These are phyloP conservation scores for Smallanthus sonchifolius DNA, from an alignment of 129 eudicot genomes.

Conservation along the genomic window DNA sequence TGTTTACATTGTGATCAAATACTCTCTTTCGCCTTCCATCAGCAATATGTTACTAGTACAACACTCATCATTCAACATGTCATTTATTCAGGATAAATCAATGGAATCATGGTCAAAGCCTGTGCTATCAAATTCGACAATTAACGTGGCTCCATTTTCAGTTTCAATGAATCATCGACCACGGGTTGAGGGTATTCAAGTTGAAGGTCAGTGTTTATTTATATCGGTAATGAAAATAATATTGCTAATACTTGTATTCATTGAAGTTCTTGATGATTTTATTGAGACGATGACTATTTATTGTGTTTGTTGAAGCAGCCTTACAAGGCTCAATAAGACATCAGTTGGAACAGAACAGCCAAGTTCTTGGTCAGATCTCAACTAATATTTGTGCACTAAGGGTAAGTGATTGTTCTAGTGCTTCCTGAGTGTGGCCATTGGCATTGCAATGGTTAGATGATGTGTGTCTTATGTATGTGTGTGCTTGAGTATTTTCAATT, in stretches of 20 bases:
- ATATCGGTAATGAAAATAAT: neutral
- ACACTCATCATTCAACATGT: slow-evolving; percentile 17
- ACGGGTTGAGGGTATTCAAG: slow-evolving; percentile 29
- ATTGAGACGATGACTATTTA: slow-evolving; percentile 3
- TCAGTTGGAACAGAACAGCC: slow-evolving; percentile 67
- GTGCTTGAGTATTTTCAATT: neutral
- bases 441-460: neutral
- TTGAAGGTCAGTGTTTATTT: slow-evolving; percentile 43
- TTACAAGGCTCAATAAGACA: slow-evolving; percentile 53
- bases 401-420: slow-evolving; percentile 34
- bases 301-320: slow-evolving; percentile 38
- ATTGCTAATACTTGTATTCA: neutral
- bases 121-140: slow-evolving; percentile 41
- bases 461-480: neutral
- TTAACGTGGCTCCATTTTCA: slow-evolving; percentile 48
- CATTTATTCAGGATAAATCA: slow-evolving; percentile 50
- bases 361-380: slow-evolving; percentile 62
- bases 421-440: neutral
- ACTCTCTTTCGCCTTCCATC: neutral
- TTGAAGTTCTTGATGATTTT: slow-evolving; percentile 7
- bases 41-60: neutral
- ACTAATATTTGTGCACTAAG: slow-evolving; percentile 55
- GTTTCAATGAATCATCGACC: slow-evolving; percentile 28
- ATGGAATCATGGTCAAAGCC: slow-evolving; percentile 44
- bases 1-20: slow-evolving; percentile 28